Conservation (phyloP, 2,329 filamentous ascomycete genomes). For the Talaromyces amestolkiae region DNA sequence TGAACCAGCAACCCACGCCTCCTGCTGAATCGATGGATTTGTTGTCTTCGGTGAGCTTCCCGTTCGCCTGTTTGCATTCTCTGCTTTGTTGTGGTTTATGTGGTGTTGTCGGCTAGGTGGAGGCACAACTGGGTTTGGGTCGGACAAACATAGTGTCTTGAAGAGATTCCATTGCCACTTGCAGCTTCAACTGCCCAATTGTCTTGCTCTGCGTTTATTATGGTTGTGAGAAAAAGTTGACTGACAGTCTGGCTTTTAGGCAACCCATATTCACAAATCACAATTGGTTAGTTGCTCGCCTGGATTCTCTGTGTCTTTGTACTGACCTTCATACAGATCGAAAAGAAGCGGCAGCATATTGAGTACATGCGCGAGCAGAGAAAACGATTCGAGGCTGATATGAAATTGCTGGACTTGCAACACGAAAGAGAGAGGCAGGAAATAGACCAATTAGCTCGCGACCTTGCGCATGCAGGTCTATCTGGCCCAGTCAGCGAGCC, state of each 20-base stretch:
- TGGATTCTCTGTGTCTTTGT: conserved; percentile 16
- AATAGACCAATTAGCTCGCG: conserved; percentile 78
- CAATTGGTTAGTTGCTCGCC: conserved; percentile 22
- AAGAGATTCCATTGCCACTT: background rate
- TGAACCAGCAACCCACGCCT: conserved; percentile 57
- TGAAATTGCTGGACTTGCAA: conserved; percentile 84
- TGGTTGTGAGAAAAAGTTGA: background rate
- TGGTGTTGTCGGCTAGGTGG: background rate
- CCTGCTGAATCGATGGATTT: conserved; percentile 55
- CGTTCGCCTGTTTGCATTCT: conserved; percentile 11
- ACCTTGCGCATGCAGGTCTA: conserved; percentile 59
- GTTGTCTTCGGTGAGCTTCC: conserved; percentile 51
- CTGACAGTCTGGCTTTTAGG: conserved; percentile 21
- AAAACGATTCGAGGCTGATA: conserved; percentile 84
- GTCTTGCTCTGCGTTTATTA: background rate
- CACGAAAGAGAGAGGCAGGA: conserved; percentile 80
- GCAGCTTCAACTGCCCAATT: background rate
- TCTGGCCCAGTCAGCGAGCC: conserved; percentile 86
- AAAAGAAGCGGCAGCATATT: conserved; percentile 91
- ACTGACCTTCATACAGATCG: conserved; percentile 59
- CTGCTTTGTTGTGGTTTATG: background rate
- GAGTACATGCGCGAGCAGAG: conserved; percentile 87
- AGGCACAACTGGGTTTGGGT: background rate
- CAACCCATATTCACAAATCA: conserved; percentile 28
- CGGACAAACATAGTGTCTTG: background rate